Percentiles rank a stretch among this genome's conserved stretches.
phyloP scores from a whole-genome alignment of 176 grass and related monocot genomes.

The Eleusine coracana region DNA sequence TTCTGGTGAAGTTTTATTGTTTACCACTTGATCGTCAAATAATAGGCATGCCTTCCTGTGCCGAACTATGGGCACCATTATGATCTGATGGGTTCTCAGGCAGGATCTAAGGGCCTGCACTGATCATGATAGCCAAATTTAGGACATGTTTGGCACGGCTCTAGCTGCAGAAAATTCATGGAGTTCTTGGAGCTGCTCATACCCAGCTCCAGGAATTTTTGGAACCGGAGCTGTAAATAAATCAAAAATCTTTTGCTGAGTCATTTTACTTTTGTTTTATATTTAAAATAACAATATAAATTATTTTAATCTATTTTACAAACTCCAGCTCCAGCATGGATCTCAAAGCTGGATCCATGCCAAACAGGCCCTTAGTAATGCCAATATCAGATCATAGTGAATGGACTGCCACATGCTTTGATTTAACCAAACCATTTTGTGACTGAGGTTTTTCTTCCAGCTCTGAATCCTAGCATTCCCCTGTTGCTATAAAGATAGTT shows the following conservation, averaged over 20 bases:
- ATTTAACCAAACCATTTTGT: slow-evolving; percentile 39
- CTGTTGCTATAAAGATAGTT: slow-evolving; percentile 34
- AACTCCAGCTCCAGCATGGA: too few relatives aligned
- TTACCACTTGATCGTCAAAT: slow-evolving; percentile 18
- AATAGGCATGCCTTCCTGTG: slow-evolving; percentile 27
- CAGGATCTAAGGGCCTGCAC: slow-evolving; percentile 16
- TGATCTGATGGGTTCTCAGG: slow-evolving; percentile 35
- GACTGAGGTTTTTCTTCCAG: slow-evolving; percentile 31
- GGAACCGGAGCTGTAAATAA: too few relatives aligned
- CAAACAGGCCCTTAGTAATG: not conserved
- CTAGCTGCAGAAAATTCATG: too few relatives aligned
- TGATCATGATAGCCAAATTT: slow-evolving; percentile 22
- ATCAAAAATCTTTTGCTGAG: too few relatives aligned
- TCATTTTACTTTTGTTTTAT: too few relatives aligned
- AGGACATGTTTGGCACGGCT: too few relatives aligned
- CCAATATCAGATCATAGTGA: slow-evolving; percentile 34
- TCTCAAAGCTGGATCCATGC: too few relatives aligned
- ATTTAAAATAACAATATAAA: too few relatives aligned
- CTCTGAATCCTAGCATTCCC: slow-evolving; percentile 22
- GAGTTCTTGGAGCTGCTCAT: too few relatives aligned
- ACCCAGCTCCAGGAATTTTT: too few relatives aligned
- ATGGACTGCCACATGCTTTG: slow-evolving; percentile 14
- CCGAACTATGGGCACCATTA: slow-evolving; percentile 10
- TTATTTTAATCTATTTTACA: too few relatives aligned
- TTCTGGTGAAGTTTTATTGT: slow-evolving; percentile 34